Base-by-base conservation (phyloP, 805 yeast genomes). In the Tetrapisispora pingtungensis region DNA sequence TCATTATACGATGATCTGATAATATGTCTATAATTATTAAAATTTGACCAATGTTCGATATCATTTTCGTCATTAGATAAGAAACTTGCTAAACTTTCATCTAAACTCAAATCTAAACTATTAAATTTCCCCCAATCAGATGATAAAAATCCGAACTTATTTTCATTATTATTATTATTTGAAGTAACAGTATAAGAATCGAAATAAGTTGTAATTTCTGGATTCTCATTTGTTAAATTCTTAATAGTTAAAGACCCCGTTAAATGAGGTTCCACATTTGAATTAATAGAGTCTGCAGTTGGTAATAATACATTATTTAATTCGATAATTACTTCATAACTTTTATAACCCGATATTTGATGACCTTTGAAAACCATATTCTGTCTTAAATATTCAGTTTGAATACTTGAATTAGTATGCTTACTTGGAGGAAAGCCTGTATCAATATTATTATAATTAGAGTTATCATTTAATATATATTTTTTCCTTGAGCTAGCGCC, bases 131-230 rank as follows among this genome's bases (percentile, higher is more conserved):
- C 42, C 61, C 62, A 57, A 30, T 52, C 47, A 7, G 59, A 53
- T 17, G 66, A 58, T 36, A 59, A 34, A 19, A 61, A 59, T n/a
- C 62, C 63, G 22, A 48, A 48, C 4, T 42, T 40, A 13, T 34
- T 34, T 15, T 47, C 44, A 7, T 26, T 7, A 6, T 22, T 6
- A 8, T 14, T 6, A 24, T 24, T 19, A 27, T 48, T 50, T 34
- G 55, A 54, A 5, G 60, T 60, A 10, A 59, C 63, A 1, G 62
- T 59, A 43, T 45, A 59, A 7, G 57, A 81, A 53, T 76, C 80
- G 65, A 84, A 84, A 57, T 75, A 82, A 1, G 93, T 84, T n/a
- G 80, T 73, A 48, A 84, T 80, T 52, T 79, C 78, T 1, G 88
- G 86, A 52, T 80, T 73, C 24, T 75, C 68, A 42, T 72, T 75